Conservation (phyloP, 192 early-diverging fungal genomes). For the Backusella mclennaniae region DNA sequence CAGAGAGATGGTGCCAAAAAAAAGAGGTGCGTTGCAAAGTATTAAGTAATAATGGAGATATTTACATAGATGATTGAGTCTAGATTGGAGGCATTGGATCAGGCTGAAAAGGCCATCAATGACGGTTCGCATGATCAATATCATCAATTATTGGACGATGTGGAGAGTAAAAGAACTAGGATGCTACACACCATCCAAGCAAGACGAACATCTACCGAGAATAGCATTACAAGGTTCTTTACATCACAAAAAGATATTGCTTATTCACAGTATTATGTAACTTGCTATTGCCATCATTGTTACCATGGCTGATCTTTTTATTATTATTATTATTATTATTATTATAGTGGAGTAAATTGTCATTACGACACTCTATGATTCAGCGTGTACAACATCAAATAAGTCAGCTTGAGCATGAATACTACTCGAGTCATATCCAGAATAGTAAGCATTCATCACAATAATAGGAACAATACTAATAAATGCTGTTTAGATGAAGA, state of each 20-base stretch:
- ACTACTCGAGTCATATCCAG: slow-evolving; percentile 18
- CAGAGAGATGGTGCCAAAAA: slow-evolving; percentile 13
- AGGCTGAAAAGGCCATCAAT: slow-evolving; percentile 17
- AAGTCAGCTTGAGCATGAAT: slow-evolving; percentile 31
- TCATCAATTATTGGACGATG: slow-evolving; percentile 18
- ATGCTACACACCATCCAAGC: slow-evolving; percentile 19
- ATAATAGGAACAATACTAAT: background rate
- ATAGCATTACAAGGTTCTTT: slow-evolving; percentile 15
- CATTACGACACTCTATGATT: slow-evolving; percentile 28
- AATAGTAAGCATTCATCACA: background rate
- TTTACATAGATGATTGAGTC: too few species aligned
- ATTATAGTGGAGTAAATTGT: slow-evolving; percentile 29
- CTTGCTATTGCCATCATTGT: background rate
- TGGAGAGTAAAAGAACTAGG: slow-evolving; percentile 22
- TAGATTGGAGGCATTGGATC: slow-evolving; percentile 24
- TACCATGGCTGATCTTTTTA: background rate
- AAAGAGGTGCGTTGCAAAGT: background rate
- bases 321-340: background rate
- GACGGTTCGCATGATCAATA: slow-evolving; percentile 32
- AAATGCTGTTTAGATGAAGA: slow-evolving; percentile 1
- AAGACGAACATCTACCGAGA: slow-evolving; percentile 19
- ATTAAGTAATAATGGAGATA: too few species aligned
- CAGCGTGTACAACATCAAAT: slow-evolving; percentile 33
- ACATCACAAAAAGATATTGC: slow-evolving; percentile 26
- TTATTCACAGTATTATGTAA: slow-evolving; percentile 32